Evolutionary conservation across 495 filamentous ascomycete species (phyloP), one percentile per base, ranked within the genome.

Genomic region (Podospora didyma): DNA sequence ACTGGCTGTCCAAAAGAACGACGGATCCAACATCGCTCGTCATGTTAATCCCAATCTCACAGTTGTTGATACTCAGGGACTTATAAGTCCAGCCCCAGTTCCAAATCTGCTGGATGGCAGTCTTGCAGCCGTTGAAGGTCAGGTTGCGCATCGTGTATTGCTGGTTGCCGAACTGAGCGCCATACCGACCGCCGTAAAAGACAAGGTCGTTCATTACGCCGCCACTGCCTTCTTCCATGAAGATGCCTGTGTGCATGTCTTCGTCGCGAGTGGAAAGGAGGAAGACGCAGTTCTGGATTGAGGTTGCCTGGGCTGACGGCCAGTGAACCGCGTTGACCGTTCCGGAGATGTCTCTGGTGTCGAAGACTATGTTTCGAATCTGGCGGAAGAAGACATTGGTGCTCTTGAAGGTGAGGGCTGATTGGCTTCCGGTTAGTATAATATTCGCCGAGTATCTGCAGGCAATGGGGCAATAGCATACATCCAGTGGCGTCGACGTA

Each of bases 371-470:
- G 72, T 98, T 97, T 62, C 93, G 89, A 57, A 98, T 75, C 61
- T 93, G 88, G 22, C 92, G 89, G 78, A 89, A 96, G 76, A 98
- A 97, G 75, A 96, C 96, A 79, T 96, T 96, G 17, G 86, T 90
- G 3, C 79, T 61, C 2, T 65, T 70, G 49, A 73, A 68, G 20
- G 59, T 57, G 53, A 68, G 62, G 14, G 56, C 59, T 66, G 17
- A 39, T 51, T 0, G 21, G 42, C 16, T 41, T 34, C 7, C 14
- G 19, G 34, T 51, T 4, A 51, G 49, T 23, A 2, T 10, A 17
- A 10, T 10, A 20, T 24, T 10, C 16, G 2, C 19, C n/a, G 19
- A 12, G 31, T 1, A 49, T 16, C 21, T 24, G 2, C 3, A 39
- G n/a, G 28, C 7, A 16, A 11, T 10, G 23, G 22, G 1, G 34